Evolutionary conservation across 768 basidiomycete species (phyloP).

Genomic region (Tubosaeta brunneosetosa): DNA sequence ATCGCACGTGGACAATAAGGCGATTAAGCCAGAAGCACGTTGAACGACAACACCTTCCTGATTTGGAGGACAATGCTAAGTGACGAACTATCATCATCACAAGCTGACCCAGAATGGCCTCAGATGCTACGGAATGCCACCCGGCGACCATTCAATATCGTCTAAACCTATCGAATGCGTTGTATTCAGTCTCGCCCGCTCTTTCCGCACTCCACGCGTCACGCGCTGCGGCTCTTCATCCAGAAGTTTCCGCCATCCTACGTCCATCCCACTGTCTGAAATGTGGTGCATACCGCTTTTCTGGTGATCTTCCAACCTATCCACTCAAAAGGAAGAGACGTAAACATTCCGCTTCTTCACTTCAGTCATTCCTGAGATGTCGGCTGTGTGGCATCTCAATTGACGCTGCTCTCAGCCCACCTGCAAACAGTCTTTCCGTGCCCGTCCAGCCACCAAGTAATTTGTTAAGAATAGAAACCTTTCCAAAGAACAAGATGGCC

Average conservation of each 20-base stretch:
- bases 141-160: slow-evolving; percentile 38
- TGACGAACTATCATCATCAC: neutral
- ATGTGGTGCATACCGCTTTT: slow-evolving; percentile 50
- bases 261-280: slow-evolving; percentile 38
- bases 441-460: neutral
- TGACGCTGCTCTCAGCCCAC: neutral
- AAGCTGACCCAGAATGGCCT: neutral
- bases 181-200: slow-evolving; percentile 48
- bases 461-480: neutral
- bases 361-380: slow-evolving; percentile 12
- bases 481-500: neutral
- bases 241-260: slow-evolving; percentile 22
- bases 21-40: neutral
- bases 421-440: neutral
- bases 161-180: slow-evolving; percentile 42
- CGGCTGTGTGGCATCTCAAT: slow-evolving; percentile 17
- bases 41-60: slow-evolving; percentile 26
- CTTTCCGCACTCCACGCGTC: slow-evolving; percentile 61
- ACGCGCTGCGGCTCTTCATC: slow-evolving; percentile 33
- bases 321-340: slow-evolving; percentile 21
- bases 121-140: neutral
- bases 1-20: slow-evolving; percentile 16
- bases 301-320: slow-evolving; percentile 36
- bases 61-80: slow-evolving; percentile 22
- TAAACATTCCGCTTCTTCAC: slow-evolving; percentile 1